Evolutionary conservation across 2,329 filamentous ascomycete genomes (phyloP), one percentile per base, ranked within the genome.

Genomic region (Aciculosporium take): DNA sequence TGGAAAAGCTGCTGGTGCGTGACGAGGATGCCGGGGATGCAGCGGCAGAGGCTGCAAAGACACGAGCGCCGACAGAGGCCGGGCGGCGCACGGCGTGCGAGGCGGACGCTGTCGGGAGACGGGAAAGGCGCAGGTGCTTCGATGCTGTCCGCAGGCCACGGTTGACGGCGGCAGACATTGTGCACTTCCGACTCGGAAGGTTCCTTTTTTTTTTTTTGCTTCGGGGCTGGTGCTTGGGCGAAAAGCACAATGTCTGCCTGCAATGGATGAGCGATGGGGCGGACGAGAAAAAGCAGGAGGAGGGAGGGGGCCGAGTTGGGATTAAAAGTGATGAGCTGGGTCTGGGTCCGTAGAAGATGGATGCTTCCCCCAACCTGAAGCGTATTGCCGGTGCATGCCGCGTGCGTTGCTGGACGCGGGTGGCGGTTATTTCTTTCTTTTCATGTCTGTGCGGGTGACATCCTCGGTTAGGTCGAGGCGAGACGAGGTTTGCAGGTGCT

Each of bases 141-240:
- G 71, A 68, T 47, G 67, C 71, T 51, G 69, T 65, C 53, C 70
- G 67, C 51, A 76, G 59, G 57, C 66, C 67, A 53, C 71, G 69
- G 54, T 65, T 66, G 60, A 69, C 65, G 56, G 67, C 65, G 56
- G 67, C 66, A 59, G 71, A 74, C 71, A 74, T 13, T 31, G n/a
- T n/a, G n/a, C n/a, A n/a, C n/a, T n/a, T n/a, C n/a, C n/a, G n/a
- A n/a, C n/a, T n/a, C n/a, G n/a, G n/a, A n/a, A n/a, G n/a, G n/a
- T n/a, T n/a, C n/a, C n/a, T n/a, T n/a, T n/a, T n/a, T n/a, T n/a
- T n/a, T n/a, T n/a, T n/a, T n/a, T n/a, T n/a, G n/a, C n/a, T n/a
- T n/a, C n/a, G 37, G 30, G 21, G 20, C n/a, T 20, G 39, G 18
- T 25, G 25, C 18, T n/a, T 10, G 15, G 32, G 30, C n/a, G 9